Evolutionary conservation across 2,329 filamentous ascomycete genomes (phyloP).

Genomic region (Fulvia fulva): DNA sequence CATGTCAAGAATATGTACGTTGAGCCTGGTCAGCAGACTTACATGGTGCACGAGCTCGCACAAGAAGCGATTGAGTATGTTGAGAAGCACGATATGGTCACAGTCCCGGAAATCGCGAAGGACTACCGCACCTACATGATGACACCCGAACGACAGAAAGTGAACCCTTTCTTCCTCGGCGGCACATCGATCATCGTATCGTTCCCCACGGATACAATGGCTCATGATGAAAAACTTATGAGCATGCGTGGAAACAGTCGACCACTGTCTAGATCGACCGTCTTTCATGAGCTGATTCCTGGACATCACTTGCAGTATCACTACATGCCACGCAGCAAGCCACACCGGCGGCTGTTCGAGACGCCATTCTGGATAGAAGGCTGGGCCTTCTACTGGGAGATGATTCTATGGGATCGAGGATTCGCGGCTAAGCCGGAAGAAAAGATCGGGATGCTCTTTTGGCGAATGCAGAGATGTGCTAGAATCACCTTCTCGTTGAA

Average conservation of each 20-base stretch:
- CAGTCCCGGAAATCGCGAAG: constrained; percentile 51
- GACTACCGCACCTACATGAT: constrained; percentile 59
- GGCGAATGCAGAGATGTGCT: constrained; percentile 60
- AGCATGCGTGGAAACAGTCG: constrained; percentile 57
- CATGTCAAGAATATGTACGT: constrained; percentile 55
- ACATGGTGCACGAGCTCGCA: constrained; percentile 51
- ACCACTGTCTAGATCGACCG: constrained; percentile 55
- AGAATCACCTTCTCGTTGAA: constrained; percentile 57
- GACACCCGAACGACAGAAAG: constrained; percentile 49
- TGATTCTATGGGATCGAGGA: constrained; percentile 53
- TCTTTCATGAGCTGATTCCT: constrained; percentile 60
- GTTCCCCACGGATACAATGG: constrained; percentile 53
- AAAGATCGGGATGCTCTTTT: constrained; percentile 56
- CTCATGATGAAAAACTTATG: constrained; percentile 55
- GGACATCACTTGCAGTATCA: constrained; percentile 55
- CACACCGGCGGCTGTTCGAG: constrained; percentile 51
- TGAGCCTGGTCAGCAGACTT: constrained; percentile 51
- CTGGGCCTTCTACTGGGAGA: constrained; percentile 61
- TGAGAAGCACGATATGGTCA: constrained; percentile 52
- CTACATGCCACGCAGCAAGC: constrained; percentile 45
- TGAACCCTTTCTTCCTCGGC: constrained; percentile 58
- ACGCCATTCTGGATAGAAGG: constrained; percentile 60
- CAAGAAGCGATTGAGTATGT: constrained; percentile 53
- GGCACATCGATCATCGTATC: constrained; percentile 53
- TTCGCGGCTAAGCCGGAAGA: constrained; percentile 52